A percentile compares a stretch with the other conserved stretches of the same genome.
Conservation (phyloP, 495 filamentous ascomycete genomes). For the Lichenothelia convexa region DNA sequence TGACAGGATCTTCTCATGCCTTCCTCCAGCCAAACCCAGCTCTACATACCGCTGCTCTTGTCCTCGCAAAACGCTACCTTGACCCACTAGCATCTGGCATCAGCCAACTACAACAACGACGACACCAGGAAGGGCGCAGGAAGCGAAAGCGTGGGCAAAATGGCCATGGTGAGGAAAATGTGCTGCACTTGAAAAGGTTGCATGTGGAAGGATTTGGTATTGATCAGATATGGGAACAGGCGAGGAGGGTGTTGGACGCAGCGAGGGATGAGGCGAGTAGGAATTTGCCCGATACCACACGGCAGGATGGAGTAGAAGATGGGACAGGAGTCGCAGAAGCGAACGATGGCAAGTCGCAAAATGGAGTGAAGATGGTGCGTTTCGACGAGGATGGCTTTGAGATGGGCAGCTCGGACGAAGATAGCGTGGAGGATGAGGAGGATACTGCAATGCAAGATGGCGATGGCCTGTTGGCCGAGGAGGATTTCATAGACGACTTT, state of each 20-base stretch:
- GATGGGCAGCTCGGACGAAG: slow-evolving; percentile 21
- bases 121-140: slow-evolving; percentile 15
- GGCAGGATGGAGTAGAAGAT: slow-evolving; percentile 27
- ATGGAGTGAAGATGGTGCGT: slow-evolving; percentile 21
- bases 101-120: slow-evolving; percentile 31
- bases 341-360: too few relatives aligned
- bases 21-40: slow-evolving; percentile 52
- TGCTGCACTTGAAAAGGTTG: slow-evolving; percentile 54
- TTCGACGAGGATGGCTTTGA: slow-evolving; percentile 32
- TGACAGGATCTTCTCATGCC: slow-evolving; percentile 29
- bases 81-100: slow-evolving; percentile 57
- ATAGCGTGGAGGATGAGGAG: slow-evolving; percentile 22
- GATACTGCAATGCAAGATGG: slow-evolving; percentile 39
- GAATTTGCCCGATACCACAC: slow-evolving; percentile 8
- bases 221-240: slow-evolving; percentile 88
- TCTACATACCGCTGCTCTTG: slow-evolving; percentile 44
- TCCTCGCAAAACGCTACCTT: slow-evolving; percentile 54
- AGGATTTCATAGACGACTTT: slow-evolving; percentile 24
- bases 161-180: slow-evolving; percentile 20
- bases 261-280: slow-evolving; percentile 32
- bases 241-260: slow-evolving; percentile 53
- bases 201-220: slow-evolving; percentile 77
- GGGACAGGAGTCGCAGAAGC: slow-evolving; percentile 5
- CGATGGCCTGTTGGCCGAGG: too few relatives aligned
- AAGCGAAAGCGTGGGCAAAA: slow-evolving; percentile 34